Conservation (phyloP, 805 yeast species). For the Saccharomycopsis olivae region DNA sequence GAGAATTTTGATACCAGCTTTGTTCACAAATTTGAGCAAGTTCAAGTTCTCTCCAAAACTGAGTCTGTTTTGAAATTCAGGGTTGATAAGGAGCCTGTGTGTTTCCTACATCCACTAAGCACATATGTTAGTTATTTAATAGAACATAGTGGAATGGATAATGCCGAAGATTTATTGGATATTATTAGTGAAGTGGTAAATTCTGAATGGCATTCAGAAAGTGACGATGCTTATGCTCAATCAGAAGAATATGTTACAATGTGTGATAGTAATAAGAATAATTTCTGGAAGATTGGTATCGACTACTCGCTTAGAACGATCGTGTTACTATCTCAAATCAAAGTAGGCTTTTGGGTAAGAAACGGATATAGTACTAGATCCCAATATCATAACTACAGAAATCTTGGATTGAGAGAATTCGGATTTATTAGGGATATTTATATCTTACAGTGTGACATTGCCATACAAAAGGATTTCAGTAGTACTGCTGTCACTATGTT, state of each 20-base stretch:
- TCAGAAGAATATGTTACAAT: neutral
- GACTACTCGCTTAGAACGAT: conserved; percentile 66
- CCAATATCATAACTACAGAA: conserved; percentile 71
- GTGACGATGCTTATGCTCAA: neutral
- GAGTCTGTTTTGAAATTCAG: conserved; percentile 24
- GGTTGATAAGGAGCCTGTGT: conserved; percentile 39
- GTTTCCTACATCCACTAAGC: conserved; percentile 75
- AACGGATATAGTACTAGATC: conserved; percentile 76
- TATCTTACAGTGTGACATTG: conserved; percentile 52
- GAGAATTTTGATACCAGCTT: conserved; percentile 8
- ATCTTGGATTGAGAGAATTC: conserved; percentile 68
- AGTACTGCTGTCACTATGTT: conserved; percentile 46
- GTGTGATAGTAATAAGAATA: neutral
- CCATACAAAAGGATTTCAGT: conserved; percentile 41
- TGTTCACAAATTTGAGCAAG: conserved; percentile 3
- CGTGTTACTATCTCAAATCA: conserved; percentile 73
- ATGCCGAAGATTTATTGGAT: conserved; percentile 18
- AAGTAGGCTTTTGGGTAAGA: conserved; percentile 88
- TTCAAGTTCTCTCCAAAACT: conserved; percentile 1
- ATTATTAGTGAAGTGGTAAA: neutral
- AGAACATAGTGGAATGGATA: conserved; percentile 32
- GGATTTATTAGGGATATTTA: conserved; percentile 75
- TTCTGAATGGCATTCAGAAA: neutral
- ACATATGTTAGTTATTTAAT: conserved; percentile 62
- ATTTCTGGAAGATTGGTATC: conserved; percentile 9